These are phyloP conservation scores for Candida albicans DNA, from an alignment of 1,139 yeast species.

Conservation along the genomic window DNA sequence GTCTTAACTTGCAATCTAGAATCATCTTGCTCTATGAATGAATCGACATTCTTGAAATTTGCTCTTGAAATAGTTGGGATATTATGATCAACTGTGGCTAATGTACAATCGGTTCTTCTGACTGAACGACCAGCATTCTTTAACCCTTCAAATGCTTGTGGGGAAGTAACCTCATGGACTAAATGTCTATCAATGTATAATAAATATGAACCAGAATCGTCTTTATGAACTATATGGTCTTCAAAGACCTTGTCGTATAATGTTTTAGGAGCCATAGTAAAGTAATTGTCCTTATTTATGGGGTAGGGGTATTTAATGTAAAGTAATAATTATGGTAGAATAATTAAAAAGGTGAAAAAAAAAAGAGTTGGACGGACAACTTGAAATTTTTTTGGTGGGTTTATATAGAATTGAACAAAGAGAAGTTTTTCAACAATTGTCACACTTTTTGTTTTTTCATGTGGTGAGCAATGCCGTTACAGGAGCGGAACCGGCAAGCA, in stretches of 20 bases:
- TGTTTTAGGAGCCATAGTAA: conserved; percentile 54
- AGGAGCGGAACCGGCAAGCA: conserved; percentile 6
- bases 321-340: no score
- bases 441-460: not conserved
- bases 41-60: conserved; percentile 66
- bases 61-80: conserved; percentile 89
- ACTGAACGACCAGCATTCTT: conserved; percentile 82
- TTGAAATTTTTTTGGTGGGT: not conserved
- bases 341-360: no score
- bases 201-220: conserved; percentile 81
- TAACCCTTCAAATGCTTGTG: conserved; percentile 97
- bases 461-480: conserved; percentile 3
- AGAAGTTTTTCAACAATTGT: no score
- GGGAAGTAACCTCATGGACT: conserved; percentile 97
- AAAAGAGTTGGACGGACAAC: not conserved
- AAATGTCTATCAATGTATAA: conserved; percentile 93
- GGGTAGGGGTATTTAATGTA: not conserved
- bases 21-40: conserved; percentile 89
- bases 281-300: conserved; percentile 2
- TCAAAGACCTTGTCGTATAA: conserved; percentile 94
- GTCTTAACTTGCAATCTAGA: conserved; percentile 91
- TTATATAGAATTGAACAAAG: not conserved
- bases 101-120: conserved; percentile 90
- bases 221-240: conserved; percentile 89
- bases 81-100: conserved; percentile 97